Percentiles rank a stretch among this genome's conserved stretches.
phyloP scores from a whole-genome alignment of 768 basidiomycete species.

The Podaxis rugospora region DNA sequence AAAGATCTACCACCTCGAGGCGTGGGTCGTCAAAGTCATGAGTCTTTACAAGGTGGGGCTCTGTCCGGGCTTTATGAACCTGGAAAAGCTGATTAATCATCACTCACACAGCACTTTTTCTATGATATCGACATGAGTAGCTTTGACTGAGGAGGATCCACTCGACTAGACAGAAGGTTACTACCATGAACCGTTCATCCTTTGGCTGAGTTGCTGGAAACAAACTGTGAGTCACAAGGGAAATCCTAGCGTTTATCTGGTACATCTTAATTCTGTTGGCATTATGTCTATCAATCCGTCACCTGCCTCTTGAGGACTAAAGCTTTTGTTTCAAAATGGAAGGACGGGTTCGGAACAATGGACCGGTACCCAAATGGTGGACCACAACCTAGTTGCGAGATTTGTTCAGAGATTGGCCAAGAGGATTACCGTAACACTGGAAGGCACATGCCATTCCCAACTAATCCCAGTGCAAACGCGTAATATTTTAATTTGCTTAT shows the following conservation, averaged over 20 bases:
- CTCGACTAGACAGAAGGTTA: background rate
- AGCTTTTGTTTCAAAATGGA: background rate
- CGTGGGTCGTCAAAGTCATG: conserved; percentile 98
- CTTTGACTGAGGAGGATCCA: conserved; percentile 39
- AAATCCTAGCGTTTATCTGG: background rate
- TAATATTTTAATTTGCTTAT: conserved; percentile 1
- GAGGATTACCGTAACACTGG: conserved; percentile 1
- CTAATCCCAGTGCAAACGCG: background rate
- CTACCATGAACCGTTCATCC: background rate
- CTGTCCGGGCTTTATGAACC: background rate
- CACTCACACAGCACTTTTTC: conserved; percentile 49
- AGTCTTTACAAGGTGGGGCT: conserved; percentile 70
- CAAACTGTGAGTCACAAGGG: too few species aligned
- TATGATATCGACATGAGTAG: conserved; percentile 57
- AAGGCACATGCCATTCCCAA: conserved; percentile 1
- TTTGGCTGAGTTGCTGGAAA: background rate
- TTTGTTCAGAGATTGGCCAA: background rate
- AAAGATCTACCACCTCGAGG: conserved; percentile 96
- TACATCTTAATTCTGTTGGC: background rate
- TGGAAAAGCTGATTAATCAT: conserved; percentile 2
- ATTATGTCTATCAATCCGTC: background rate
- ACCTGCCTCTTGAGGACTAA: background rate
- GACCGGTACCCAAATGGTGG: conserved; percentile 3
- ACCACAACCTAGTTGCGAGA: background rate
- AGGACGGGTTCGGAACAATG: background rate